Percentiles rank a stretch among this genome's conserved stretches.
These are phyloP conservation scores for Leishmania aethiopica DNA, from an alignment of 208 protist species.

Conservation along the genomic window DNA sequence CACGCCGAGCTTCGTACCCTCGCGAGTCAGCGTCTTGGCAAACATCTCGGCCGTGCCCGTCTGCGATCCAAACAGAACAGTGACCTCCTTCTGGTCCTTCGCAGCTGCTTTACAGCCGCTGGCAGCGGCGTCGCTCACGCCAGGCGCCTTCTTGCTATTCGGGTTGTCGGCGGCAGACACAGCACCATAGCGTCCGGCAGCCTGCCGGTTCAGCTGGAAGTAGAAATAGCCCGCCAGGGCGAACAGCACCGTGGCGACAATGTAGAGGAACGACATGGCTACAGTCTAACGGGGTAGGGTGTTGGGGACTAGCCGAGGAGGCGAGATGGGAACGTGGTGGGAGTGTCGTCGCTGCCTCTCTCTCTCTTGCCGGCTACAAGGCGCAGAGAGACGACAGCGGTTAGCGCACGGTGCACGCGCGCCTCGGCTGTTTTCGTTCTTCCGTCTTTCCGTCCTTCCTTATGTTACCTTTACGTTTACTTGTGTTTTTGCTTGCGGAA, in stretches of 20 bases:
- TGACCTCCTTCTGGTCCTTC: constrained; percentile 47
- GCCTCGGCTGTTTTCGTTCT: too few relatives aligned
- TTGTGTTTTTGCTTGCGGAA: neutral
- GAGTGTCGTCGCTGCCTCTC: neutral
- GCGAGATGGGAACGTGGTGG: neutral
- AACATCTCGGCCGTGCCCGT: constrained; percentile 92
- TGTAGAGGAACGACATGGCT: constrained; percentile 33
- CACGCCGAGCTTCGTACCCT: constrained; percentile 69
- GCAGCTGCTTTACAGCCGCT: neutral
- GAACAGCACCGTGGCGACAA: constrained; percentile 44
- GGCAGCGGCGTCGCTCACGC: neutral
- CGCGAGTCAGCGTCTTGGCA: constrained; percentile 79
- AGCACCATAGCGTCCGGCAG: neutral
- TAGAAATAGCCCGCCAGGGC: constrained; percentile 57
- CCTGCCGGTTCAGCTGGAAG: constrained; percentile 36
- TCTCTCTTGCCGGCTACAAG: neutral
- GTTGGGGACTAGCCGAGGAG: neutral
- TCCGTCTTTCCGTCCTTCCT: neutral
- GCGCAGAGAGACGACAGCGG: too few relatives aligned
- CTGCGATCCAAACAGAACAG: constrained; percentile 88
- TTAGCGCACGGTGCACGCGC: too few relatives aligned
- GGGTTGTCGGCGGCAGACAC: neutral
- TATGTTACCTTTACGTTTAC: neutral
- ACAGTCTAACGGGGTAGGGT: neutral
- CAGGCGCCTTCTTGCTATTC: neutral